Evolutionary conservation across 1,139 yeast species (phyloP).

Genomic region (Candida sanyaensis): DNA sequence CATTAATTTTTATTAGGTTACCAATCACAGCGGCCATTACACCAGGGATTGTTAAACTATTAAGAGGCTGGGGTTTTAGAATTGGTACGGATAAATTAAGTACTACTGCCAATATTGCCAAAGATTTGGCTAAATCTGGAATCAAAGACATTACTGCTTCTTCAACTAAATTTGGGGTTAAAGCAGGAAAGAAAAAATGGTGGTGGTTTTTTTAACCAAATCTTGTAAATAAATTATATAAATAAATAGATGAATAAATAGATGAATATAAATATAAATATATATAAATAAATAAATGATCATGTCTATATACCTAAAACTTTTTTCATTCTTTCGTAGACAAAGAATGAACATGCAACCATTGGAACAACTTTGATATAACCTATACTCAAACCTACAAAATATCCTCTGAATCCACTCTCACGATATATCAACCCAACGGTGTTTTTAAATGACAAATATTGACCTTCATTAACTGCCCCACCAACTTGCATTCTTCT

Average conservation of each 20-base stretch:
- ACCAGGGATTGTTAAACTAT: slow-evolving; percentile 67
- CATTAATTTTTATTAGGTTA: slow-evolving; percentile 74
- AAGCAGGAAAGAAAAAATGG: slow-evolving; percentile 51
- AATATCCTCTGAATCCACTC: slow-evolving; percentile 82
- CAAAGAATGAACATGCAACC: slow-evolving; percentile 96
- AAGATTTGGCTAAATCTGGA: slow-evolving; percentile 16
- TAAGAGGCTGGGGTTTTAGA: slow-evolving; percentile 80
- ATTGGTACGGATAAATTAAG: slow-evolving; percentile 56
- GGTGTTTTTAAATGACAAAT: slow-evolving; percentile 54
- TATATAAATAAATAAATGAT: background rate
- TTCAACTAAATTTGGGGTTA: slow-evolving; percentile 52
- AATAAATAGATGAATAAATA: slow-evolving; percentile 7
- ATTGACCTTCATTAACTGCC: slow-evolving; percentile 63
- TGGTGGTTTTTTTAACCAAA: slow-evolving; percentile 57
- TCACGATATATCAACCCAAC: slow-evolving; percentile 63
- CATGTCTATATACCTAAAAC: slow-evolving; percentile 54
- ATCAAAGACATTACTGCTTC: slow-evolving; percentile 38
- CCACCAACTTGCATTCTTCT: slow-evolving; percentile 97
- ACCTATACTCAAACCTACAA: slow-evolving; percentile 93
- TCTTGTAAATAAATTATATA: slow-evolving; percentile 8
- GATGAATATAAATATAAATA: slow-evolving; percentile 2
- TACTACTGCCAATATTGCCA: slow-evolving; percentile 32
- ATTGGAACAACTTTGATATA: slow-evolving; percentile 93
- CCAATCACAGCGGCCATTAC: slow-evolving; percentile 94
- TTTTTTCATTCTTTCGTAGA: slow-evolving; percentile 83